phyloP scores from a whole-genome alignment of 73 alveolate genomes.

The Uronychia setigera region DNA sequence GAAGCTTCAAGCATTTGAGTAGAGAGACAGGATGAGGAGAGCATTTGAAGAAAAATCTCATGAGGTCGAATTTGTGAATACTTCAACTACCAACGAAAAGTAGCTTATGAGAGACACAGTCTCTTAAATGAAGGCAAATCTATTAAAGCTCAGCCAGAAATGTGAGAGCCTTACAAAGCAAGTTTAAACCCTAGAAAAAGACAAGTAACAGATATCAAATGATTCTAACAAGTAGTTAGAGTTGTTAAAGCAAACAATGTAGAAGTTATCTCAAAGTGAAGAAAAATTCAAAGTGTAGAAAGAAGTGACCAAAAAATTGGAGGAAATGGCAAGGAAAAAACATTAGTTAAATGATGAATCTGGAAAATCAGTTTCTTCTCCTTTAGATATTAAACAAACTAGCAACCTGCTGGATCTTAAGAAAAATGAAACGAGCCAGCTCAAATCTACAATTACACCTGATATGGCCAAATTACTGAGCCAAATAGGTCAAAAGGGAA shows the following conservation, averaged over 20 bases:
- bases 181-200: too few species aligned
- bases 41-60: not conserved
- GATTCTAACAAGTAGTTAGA: not conserved
- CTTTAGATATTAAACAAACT: too few species aligned
- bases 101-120: not conserved
- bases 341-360: not conserved
- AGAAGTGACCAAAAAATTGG: not conserved
- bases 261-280: not conserved
- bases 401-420: too few species aligned
- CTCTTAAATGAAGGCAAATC: not conserved
- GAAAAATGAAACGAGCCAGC: too few species aligned
- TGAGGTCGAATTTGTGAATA: not conserved
- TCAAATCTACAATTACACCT: too few species aligned
- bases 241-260: not conserved
- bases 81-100: not conserved
- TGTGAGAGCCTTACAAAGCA: too few species aligned
- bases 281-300: not conserved
- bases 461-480: not conserved
- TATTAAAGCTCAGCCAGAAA: too few species aligned
- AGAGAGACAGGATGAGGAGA: not conserved
- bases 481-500: not conserved
- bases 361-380: not conserved
- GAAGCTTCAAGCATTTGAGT: not conserved
- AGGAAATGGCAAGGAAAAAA: not conserved
- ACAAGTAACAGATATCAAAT: too few species aligned